Evolutionary conservation across 352 stramenopile species (phyloP).

Genomic region (Phytopythium ostracodes): DNA sequence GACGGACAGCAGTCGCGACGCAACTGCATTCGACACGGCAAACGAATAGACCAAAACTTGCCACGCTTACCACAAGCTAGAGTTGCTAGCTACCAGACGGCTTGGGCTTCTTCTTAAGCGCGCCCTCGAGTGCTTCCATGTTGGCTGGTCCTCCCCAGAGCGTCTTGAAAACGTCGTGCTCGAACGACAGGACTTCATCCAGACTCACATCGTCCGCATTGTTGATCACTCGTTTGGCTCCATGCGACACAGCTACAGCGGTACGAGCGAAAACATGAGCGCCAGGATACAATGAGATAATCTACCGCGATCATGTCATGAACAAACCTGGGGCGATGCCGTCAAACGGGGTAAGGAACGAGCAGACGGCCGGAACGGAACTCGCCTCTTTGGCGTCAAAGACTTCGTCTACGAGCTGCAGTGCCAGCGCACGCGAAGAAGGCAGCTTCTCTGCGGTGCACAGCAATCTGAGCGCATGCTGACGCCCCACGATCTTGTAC

Average conservation of each 20-base stretch:
- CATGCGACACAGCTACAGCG: constrained; percentile 61
- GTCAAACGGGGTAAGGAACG: constrained; percentile 60
- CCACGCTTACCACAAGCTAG: not conserved
- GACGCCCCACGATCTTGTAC: constrained; percentile 70
- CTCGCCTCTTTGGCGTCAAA: constrained; percentile 31
- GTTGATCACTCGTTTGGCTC: constrained; percentile 68
- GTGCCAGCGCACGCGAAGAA: constrained; percentile 32
- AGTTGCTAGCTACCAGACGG: not conserved
- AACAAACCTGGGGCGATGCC: constrained; percentile 41
- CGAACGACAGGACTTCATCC: constrained; percentile 50
- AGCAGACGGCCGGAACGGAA: constrained; percentile 23
- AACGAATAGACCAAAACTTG: not conserved
- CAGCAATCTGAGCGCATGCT: constrained; percentile 67
- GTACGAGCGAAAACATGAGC: not conserved
- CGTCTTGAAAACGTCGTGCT: constrained; percentile 61
- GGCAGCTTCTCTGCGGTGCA: constrained; percentile 62
- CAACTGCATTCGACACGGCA: not conserved
- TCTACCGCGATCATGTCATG: not conserved
- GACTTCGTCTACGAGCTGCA: constrained; percentile 70
- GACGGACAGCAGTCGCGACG: not conserved
- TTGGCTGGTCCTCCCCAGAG: constrained; percentile 79
- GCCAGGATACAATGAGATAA: not conserved
- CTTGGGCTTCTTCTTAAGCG: constrained; percentile 31
- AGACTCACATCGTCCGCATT: constrained; percentile 65
- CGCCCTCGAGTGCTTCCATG: constrained; percentile 49